Base-by-base conservation (phyloP, 2,329 filamentous ascomycete genomes). In the Phaeosphaeria sp. region DNA sequence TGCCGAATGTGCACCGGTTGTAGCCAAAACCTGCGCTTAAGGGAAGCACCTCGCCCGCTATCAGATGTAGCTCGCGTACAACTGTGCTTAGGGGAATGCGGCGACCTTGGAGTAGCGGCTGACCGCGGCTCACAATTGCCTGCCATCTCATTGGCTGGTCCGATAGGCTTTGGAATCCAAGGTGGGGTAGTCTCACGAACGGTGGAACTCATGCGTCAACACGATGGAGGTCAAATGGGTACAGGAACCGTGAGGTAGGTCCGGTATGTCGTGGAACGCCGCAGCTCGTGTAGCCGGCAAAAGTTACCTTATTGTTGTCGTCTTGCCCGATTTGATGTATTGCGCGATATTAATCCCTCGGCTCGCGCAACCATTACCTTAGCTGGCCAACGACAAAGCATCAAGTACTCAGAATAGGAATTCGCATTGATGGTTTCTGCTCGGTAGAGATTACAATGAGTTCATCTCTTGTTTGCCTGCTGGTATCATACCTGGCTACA, bases 11-110 rank as follows among this genome's bases (percentile, higher is more conserved):
- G n/a, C n/a, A n/a, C n/a, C n/a, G n/a, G n/a, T 43, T 55, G 48
- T 60, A 62, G 72, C 70, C 72, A 65, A 43, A 56, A 56, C 47
- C 60, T 70, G 61, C 67, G 49, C 57, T 63, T 69, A 71, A 63
- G 51, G 57, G 50, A 58, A 45, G 27, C n/a, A 48, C 49, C 59
- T 60, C 55, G 60, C 45, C 49, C 57, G 40, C 42, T 47, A 51
- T 58, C 66, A 64, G n/a, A n/a, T n/a, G n/a, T n/a, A n/a, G n/a
- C n/a, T n/a, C 50, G 25, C 25, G 30, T 48, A 64, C 44, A 46
- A 65, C 60, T 71, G 66, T 56, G 43, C 51, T 60, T 71, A 63
- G 53, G 39, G 57, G 45, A 42, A 43, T 43, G 40, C 40, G 40
- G 40, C 40, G n/a, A 43, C 3, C 11, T 43, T 59, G 47, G 30